phyloP scores from a whole-genome alignment of 305 asterid species.

The Stenogyne calaminthoides region DNA sequence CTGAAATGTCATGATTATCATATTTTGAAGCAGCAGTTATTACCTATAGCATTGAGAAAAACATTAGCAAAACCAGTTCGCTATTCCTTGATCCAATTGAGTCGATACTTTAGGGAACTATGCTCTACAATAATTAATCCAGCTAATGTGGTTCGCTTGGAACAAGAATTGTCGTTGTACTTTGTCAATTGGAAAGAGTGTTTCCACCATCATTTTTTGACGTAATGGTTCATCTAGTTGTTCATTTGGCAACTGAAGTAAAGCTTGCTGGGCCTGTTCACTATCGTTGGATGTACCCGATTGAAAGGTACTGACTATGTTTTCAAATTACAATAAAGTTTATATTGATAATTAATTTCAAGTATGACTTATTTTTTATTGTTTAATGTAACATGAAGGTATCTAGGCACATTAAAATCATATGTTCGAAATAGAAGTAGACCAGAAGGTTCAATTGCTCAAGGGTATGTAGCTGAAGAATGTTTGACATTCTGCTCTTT shows the following conservation, averaged over 20 bases:
- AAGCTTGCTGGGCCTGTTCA: neutral
- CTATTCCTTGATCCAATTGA: neutral
- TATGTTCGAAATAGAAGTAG: slow-evolving; percentile 12
- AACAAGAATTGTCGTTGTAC: neutral
- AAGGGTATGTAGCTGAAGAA: slow-evolving; percentile 10
- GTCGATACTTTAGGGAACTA: neutral
- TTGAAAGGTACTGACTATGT: neutral
- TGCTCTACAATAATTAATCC: neutral
- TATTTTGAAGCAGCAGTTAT: neutral
- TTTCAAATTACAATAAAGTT: neutral
- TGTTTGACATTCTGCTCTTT: slow-evolving; percentile 2
- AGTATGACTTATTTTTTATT: neutral
- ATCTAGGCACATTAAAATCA: slow-evolving; percentile 4
- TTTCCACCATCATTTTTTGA: slow-evolving; percentile 11
- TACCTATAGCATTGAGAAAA: neutral
- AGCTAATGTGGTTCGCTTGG: slow-evolving; percentile 3
- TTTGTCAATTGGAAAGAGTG: neutral
- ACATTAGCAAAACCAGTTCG: neutral
- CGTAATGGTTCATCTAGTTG: neutral
- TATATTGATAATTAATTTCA: neutral
- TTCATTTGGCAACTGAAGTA: slow-evolving; percentile 2
- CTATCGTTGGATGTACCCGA: neutral
- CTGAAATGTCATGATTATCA: neutral
- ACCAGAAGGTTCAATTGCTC: slow-evolving; percentile 13
- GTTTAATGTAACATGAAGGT: neutral